Conservation (phyloP, 768 basidiomycete species). For the Psilocybe cubensis region DNA sequence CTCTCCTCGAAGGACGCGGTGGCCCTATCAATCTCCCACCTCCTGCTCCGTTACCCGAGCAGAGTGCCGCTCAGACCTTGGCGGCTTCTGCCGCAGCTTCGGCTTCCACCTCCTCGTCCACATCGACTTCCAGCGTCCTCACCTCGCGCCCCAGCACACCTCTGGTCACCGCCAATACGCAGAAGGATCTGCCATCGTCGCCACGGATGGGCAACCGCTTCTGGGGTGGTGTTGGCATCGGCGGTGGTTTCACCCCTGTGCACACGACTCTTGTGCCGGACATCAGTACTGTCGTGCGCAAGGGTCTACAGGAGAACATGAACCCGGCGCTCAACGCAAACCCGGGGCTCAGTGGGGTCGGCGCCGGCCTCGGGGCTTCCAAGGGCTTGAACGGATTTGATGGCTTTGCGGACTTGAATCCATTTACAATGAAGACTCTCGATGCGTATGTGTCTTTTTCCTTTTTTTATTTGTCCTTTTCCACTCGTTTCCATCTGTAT, state of each 20-base stretch:
- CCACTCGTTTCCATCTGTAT: no score
- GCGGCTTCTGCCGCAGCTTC: slow-evolving; percentile 29
- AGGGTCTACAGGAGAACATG: slow-evolving; percentile 71
- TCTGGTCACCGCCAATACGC: slow-evolving; percentile 67
- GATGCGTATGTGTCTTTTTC: slow-evolving; percentile 61
- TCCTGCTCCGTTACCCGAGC: slow-evolving; percentile 48
- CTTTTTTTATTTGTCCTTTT: slow-evolving; percentile 9
- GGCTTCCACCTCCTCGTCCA: slow-evolving; percentile 20
- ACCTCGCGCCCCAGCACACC: slow-evolving; percentile 16
- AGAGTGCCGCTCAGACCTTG: slow-evolving; percentile 40
- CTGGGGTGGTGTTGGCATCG: slow-evolving; percentile 75
- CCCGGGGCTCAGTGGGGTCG: slow-evolving; percentile 15
- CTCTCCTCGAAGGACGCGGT: slow-evolving; percentile 72
- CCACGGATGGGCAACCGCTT: slow-evolving; percentile 61
- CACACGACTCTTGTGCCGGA: slow-evolving; percentile 86
- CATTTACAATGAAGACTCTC: slow-evolving; percentile 86
- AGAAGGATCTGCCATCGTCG: slow-evolving; percentile 75
- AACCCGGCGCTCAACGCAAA: slow-evolving; percentile 68
- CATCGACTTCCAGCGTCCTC: background rate
- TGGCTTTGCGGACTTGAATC: slow-evolving; percentile 76
- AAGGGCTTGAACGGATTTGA: slow-evolving; percentile 59
- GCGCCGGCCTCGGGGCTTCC: slow-evolving; percentile 11
- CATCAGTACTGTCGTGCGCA: slow-evolving; percentile 33
- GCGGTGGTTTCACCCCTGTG: slow-evolving; percentile 75
- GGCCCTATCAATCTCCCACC: slow-evolving; percentile 51